These are phyloP conservation scores for Botrytis tulipae DNA, from an alignment of 2,329 filamentous ascomycete species.

Conservation along the genomic window DNA sequence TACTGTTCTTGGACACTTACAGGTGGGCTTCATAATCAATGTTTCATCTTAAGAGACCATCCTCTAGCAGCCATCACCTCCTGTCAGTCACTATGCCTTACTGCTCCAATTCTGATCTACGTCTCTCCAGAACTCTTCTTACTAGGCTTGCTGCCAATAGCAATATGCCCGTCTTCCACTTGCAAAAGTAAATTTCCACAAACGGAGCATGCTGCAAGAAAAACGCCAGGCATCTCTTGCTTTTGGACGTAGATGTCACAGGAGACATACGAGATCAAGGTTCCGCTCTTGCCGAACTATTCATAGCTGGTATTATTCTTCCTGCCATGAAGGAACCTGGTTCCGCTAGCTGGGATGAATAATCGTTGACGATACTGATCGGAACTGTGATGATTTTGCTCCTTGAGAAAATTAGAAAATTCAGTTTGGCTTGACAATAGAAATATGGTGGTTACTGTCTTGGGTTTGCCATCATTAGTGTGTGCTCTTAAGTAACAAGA, in stretches of 20 bases:
- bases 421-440: constrained; percentile 24
- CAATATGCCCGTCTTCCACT: background rate
- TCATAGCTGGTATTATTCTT: background rate
- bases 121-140: too few species aligned
- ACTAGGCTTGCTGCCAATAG: background rate
- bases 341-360: background rate
- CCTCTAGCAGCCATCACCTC: background rate
- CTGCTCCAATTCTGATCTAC: background rate
- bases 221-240: background rate
- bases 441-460: constrained; percentile 31
- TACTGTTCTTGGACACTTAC: background rate
- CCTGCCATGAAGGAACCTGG: background rate
- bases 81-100: background rate
- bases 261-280: background rate
- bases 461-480: constrained; percentile 35
- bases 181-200: background rate
- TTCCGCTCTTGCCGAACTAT: background rate
- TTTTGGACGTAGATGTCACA: background rate
- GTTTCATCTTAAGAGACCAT: background rate
- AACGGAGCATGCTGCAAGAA: background rate
- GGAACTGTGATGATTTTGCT: constrained; percentile 8
- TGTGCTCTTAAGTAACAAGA: background rate
- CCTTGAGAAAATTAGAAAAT: background rate
- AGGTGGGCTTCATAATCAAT: background rate
- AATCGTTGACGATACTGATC: background rate